phyloP scores from a whole-genome alignment of 2,329 filamentous ascomycete genomes.

The Fusarium sp. region DNA sequence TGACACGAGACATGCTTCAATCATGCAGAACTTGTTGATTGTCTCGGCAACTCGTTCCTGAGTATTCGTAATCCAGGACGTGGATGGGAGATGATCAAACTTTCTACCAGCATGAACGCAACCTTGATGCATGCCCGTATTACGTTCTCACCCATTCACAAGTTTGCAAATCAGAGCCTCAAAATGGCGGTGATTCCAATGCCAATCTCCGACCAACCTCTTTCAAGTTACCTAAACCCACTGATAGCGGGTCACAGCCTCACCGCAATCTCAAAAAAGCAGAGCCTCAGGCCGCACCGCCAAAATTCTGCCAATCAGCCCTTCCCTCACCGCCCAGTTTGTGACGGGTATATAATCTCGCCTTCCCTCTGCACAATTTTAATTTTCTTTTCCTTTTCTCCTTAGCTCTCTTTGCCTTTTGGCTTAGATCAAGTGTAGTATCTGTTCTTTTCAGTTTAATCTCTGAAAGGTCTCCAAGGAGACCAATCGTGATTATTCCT shows the following conservation, averaged over 20 bases:
- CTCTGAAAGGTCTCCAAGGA: conserved; percentile 82
- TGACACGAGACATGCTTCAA: not conserved
- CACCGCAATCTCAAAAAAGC: not conserved
- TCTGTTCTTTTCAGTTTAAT: conserved; percentile 98
- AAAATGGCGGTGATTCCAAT: not conserved
- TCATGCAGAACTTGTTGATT: not conserved
- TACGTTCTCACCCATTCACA: not conserved
- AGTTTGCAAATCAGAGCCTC: not conserved
- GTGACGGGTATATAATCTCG: conserved; percentile 35
- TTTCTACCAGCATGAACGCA: not conserved
- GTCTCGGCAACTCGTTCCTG: not conserved
- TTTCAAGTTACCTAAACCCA: not conserved
- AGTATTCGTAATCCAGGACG: not conserved
- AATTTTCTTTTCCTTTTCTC: conserved; percentile 46
- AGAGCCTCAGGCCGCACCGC: not conserved
- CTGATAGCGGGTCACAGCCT: not conserved
- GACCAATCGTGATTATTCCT: conserved; percentile 79
- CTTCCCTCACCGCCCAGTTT: conserved; percentile 40
- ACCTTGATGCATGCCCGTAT: not conserved
- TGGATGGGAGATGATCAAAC: not conserved
- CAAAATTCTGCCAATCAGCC: conserved; percentile 41
- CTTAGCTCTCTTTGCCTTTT: conserved; percentile 61
- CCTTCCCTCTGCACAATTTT: conserved; percentile 17
- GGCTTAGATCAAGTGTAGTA: conserved; percentile 95
- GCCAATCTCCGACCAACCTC: not conserved